Evolutionary conservation across 2,329 filamentous ascomycete species (phyloP).

Genomic region (Penicillium sp.): DNA sequence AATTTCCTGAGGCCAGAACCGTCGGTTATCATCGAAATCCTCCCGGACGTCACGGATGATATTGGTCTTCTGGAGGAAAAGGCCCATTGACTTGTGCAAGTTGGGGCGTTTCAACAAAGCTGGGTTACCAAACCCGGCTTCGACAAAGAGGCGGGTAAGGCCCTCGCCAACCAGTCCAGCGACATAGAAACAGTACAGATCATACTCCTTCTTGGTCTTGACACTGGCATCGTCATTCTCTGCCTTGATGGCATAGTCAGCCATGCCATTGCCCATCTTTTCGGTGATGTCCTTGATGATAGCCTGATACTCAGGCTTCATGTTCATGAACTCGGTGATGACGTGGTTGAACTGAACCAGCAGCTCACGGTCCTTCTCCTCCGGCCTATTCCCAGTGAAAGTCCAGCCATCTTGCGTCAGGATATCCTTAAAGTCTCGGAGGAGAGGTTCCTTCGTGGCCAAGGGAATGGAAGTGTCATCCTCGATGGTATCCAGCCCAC

Average conservation of each 20-base stretch:
- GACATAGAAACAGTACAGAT: constrained; percentile 96
- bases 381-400: constrained; percentile 77
- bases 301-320: constrained; percentile 77
- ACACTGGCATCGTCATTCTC: constrained; percentile 78
- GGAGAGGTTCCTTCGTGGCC: constrained; percentile 76
- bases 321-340: constrained; percentile 78
- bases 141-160: constrained; percentile 83
- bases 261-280: constrained; percentile 98
- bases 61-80: constrained; percentile 97
- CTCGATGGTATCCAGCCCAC: constrained; percentile 95
- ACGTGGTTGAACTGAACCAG: constrained; percentile 90
- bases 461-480: constrained; percentile 93
- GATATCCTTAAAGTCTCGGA: constrained; percentile 76
- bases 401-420: constrained; percentile 87
- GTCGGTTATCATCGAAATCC: constrained; percentile 79
- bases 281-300: constrained; percentile 91
- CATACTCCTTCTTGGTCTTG: constrained; percentile 81
- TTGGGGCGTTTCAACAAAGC: constrained; percentile 73
- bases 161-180: constrained; percentile 98
- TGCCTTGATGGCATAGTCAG: constrained; percentile 84
- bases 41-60: constrained; percentile 95
- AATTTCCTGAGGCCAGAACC: constrained; percentile 94
- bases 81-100: constrained; percentile 92
- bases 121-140: constrained; percentile 80
- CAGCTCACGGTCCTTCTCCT: constrained; percentile 92